phyloP scores from a whole-genome alignment of 257 asterid genomes.

The Solanum paucissectum region DNA sequence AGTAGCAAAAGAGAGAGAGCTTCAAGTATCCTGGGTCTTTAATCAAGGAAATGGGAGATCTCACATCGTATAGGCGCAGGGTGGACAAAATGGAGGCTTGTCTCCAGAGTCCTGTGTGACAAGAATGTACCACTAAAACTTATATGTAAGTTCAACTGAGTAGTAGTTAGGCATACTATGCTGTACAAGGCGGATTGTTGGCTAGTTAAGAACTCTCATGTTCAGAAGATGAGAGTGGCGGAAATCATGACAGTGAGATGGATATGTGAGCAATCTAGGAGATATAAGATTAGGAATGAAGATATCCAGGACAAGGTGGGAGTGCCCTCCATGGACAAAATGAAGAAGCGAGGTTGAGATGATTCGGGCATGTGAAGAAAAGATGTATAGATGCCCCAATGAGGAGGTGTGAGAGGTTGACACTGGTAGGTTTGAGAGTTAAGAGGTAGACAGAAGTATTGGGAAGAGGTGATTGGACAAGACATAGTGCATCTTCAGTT shows the following conservation, averaged over 20 bases:
- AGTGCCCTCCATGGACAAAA: neutral
- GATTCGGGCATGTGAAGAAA: neutral
- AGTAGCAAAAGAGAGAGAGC: neutral
- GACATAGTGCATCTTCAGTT: neutral
- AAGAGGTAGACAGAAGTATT: neutral
- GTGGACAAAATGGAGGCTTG: neutral
- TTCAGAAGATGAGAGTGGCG: neutral
- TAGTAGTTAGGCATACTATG: neutral
- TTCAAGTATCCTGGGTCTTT: neutral
- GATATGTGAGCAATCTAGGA: neutral
- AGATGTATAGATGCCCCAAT: neutral
- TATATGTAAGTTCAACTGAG: neutral
- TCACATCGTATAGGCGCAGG: neutral
- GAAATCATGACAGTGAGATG: neutral
- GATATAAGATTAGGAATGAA: neutral
- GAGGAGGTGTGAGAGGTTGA: neutral
- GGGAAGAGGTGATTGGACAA: neutral
- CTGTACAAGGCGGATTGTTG: neutral
- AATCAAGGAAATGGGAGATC: neutral
- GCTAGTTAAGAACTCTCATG: neutral
- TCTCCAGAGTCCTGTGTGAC: neutral
- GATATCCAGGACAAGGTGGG: neutral
- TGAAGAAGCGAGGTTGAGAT: neutral
- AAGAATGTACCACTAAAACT: neutral
- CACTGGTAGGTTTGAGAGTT: neutral